These are phyloP conservation scores for Leccinum subgranulosum DNA, from an alignment of 768 basidiomycete genomes.

Conservation along the genomic window DNA sequence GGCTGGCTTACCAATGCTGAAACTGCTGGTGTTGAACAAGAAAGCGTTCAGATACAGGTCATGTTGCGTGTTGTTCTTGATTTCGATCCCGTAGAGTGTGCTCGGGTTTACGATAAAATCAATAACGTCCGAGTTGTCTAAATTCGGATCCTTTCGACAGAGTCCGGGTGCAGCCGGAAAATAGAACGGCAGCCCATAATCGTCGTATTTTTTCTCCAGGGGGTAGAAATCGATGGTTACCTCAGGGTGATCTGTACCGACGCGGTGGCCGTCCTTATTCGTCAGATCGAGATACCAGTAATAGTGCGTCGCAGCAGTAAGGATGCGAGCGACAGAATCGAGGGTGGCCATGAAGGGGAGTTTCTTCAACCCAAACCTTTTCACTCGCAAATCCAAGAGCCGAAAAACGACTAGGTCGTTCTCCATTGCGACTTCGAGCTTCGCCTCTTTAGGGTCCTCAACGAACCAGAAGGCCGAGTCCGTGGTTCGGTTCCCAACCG, in stretches of 20 bases:
- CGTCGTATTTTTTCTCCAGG: background rate
- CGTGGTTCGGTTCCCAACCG: background rate
- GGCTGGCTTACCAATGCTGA: background rate
- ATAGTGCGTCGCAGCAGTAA: background rate
- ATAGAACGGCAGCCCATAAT: background rate
- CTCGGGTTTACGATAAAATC: background rate
- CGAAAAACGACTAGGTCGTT: background rate
- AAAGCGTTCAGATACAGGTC: background rate
- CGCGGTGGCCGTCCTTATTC: background rate
- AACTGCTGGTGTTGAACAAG: background rate
- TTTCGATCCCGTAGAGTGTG: background rate
- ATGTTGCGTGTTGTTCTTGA: conserved; percentile 7
- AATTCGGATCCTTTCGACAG: background rate
- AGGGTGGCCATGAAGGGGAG: background rate
- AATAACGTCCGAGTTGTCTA: background rate
- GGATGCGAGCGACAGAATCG: background rate
- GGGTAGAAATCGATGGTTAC: background rate
- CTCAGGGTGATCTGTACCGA: background rate
- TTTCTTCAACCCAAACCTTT: background rate
- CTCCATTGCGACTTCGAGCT: conserved; percentile 1
- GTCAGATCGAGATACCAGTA: background rate
- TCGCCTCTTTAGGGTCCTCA: background rate
- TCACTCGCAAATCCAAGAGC: background rate
- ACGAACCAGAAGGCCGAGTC: background rate
- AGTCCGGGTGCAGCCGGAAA: background rate